phyloP scores from a whole-genome alignment of 176 grass and related monocot genomes.

The Musa acuminata region DNA sequence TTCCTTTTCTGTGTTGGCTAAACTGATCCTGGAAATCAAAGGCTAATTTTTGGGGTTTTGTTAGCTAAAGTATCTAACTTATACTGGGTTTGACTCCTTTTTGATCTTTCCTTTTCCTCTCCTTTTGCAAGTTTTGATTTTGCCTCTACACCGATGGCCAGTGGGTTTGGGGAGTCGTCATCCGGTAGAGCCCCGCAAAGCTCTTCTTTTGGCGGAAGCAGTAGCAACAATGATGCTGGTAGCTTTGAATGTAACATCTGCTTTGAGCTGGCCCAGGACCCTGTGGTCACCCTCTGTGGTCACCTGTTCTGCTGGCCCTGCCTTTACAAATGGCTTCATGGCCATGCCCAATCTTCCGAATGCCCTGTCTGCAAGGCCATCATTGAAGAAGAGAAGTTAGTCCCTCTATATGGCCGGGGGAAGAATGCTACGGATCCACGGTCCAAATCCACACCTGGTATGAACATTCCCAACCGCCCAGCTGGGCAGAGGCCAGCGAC shows the following conservation, averaged over 20 bases:
- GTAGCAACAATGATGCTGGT: slow-evolving; percentile 1
- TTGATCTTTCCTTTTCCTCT: too few relatives aligned
- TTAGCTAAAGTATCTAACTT: too few relatives aligned
- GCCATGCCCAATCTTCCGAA: slow-evolving; percentile 7
- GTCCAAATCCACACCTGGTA: not conserved
- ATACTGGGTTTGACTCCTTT: too few relatives aligned
- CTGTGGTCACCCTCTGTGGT: slow-evolving; percentile 2
- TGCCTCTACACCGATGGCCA: not conserved
- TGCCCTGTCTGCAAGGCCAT: slow-evolving; percentile 13
- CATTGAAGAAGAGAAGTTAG: slow-evolving; percentile 6
- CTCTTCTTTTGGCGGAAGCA: slow-evolving; percentile 10
- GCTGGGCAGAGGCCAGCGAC: not conserved
- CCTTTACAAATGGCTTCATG: slow-evolving; percentile 8
- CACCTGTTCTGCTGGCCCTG: slow-evolving; percentile 12
- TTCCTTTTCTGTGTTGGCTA: too few relatives aligned
- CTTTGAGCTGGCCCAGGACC: slow-evolving; percentile 2
- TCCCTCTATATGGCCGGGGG: slow-evolving; percentile 10
- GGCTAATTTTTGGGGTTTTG: too few relatives aligned
- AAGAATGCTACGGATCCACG: slow-evolving; percentile 1
- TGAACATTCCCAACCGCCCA: slow-evolving; percentile 2
- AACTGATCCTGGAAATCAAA: too few relatives aligned
- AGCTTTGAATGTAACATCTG: slow-evolving; percentile 9
- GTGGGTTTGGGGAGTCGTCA: not conserved
- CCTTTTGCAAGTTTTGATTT: not conserved
- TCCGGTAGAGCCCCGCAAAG: slow-evolving; percentile 1